Base-by-base conservation (phyloP, 768 basidiomycete species). In the Daedaleopsis nitida region DNA sequence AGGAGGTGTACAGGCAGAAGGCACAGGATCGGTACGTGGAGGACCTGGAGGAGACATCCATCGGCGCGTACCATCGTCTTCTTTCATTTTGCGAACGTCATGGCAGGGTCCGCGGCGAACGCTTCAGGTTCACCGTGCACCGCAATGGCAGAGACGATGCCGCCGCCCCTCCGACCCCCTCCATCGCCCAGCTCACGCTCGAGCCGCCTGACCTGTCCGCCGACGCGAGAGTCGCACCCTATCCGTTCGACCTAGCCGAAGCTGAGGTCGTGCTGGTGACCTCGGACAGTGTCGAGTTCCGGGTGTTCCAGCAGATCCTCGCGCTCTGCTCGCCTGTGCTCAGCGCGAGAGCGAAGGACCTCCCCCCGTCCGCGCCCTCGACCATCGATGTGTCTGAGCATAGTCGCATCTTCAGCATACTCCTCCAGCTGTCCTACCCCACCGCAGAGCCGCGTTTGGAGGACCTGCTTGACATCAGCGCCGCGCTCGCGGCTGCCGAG, bases 271-370 rank as follows among this genome's bases (percentile, higher is more conserved):
- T 8, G 13, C 34, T 53, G n/a, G 52, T 37, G 38, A 53, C 83
- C 5, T 81, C 81, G 52, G 86, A 86, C 66, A 69, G 73, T 38
- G 74, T 78, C 63, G 69, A 75, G 55, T 85, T 76, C 53, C 69
- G 63, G 12, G 58, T 74, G 7, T 73, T 75, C 64, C 76, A 66
- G 19, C 58, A 65, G 7, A 70, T 77, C 52, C 73, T 77, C 27
- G 65, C 67, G 19, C 67, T 76, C 13, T 67, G 74, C 0, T 77
- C 77, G 9, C 70, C 76, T 0, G 66, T 73, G 61, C 78, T 77
- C 55, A 61, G 67, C 37, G 57, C 42, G 2, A n/a, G 23, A 24
- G 32, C 44, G 17, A 54, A 53, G 27, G 43, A 47, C 17, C 42
- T 43, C n/a, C 37, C 52, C 1, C 10, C 44, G 5, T 42, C 34